These are phyloP conservation scores for Citrus unshiu DNA, from an alignment of 345 rosid species.

Conservation along the genomic window DNA sequence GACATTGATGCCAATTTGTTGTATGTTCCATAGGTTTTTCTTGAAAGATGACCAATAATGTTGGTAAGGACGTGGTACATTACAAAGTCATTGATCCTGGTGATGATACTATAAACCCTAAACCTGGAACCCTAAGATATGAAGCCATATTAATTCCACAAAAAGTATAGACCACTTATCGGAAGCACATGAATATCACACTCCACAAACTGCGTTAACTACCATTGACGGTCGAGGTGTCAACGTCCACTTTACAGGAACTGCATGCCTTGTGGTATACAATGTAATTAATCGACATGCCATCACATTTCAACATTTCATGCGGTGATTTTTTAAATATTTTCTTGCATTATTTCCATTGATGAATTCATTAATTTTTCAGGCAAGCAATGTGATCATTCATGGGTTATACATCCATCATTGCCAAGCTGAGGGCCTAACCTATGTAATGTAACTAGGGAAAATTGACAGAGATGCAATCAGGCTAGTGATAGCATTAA, in stretches of 20 bases:
- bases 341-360: neutral
- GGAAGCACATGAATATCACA: slow-evolving; percentile 55
- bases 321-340: no score
- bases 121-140: slow-evolving; percentile 60
- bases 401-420: slow-evolving; percentile 69
- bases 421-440: slow-evolving; percentile 20
- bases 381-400: slow-evolving; percentile 60
- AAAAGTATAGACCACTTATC: slow-evolving; percentile 66
- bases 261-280: no score
- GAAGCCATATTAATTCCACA: slow-evolving; percentile 55
- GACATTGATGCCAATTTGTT: slow-evolving; percentile 44
- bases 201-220: slow-evolving; percentile 55
- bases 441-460: no score
- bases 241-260: no score
- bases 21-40: slow-evolving; percentile 61
- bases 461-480: slow-evolving; percentile 63
- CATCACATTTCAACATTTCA: no score
- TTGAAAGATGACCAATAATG: slow-evolving; percentile 57
- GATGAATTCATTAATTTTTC: neutral
- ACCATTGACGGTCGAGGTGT: no score
- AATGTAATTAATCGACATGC: no score
- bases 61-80: slow-evolving; percentile 34
- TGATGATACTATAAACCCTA: slow-evolving; percentile 65
- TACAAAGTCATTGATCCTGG: slow-evolving; percentile 66
- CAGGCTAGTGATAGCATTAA: slow-evolving; percentile 56